Evolutionary conservation across 257 asterid species (phyloP).

Genomic region (Solanum stenotomum): DNA sequence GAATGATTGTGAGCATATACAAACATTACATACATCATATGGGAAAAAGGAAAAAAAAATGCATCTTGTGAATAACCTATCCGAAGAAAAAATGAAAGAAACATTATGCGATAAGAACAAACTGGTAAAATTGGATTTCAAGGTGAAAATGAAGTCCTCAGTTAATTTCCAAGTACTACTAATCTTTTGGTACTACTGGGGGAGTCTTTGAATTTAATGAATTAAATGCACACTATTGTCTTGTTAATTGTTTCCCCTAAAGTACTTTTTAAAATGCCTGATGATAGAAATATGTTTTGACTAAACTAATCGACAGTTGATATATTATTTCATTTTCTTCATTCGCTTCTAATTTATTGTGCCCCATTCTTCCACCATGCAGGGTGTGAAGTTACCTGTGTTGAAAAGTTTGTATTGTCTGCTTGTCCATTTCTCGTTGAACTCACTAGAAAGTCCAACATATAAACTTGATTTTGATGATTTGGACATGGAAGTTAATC

Average conservation of each 20-base stretch:
- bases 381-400: slow-evolving; percentile 42
- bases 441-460: slow-evolving; percentile 16
- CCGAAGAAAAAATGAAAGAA: background rate
- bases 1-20: background rate
- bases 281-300: background rate
- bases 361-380: slow-evolving; percentile 3
- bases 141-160: background rate
- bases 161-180: background rate
- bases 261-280: background rate
- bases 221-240: background rate
- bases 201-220: background rate
- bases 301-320: background rate
- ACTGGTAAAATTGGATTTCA: background rate
- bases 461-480: slow-evolving; percentile 14
- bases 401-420: slow-evolving; percentile 47
- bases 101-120: background rate
- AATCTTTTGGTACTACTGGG: background rate
- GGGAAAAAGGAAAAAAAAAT: background rate
- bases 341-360: background rate
- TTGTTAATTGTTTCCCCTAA: background rate
- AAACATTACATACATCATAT: background rate
- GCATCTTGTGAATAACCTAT: background rate
- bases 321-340: background rate
- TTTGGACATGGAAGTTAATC: slow-evolving; percentile 22
- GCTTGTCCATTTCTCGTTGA: slow-evolving; percentile 36